phyloP scores from a whole-genome alignment of 148 eudicot genomes.

The Fagopyrum tataricum region DNA sequence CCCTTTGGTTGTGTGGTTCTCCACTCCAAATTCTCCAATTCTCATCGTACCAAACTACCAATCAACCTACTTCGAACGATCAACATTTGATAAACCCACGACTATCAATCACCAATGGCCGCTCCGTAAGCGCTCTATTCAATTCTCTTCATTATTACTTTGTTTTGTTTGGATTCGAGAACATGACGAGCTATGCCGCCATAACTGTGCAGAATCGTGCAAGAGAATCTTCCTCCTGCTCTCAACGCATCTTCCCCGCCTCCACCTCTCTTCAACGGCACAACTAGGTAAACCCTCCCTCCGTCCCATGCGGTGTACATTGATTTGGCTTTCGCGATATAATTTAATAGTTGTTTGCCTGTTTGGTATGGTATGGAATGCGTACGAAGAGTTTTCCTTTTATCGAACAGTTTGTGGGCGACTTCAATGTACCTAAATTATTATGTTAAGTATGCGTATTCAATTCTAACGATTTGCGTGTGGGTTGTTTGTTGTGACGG shows the following conservation, averaged over 20 bases:
- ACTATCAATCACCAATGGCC: background rate
- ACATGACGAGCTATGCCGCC: background rate
- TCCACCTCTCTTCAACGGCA: constrained; percentile 67
- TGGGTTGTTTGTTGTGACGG: background rate
- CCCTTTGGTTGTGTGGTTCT: background rate
- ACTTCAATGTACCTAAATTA: background rate
- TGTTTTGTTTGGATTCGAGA: background rate
- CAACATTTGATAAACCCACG: background rate
- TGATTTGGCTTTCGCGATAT: too few species aligned
- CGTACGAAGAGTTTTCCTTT: background rate
- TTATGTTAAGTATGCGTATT: background rate
- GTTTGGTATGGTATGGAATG: background rate
- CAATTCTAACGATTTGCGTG: background rate
- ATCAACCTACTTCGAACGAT: too few species aligned
- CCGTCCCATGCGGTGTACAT: background rate
- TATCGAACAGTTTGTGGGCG: constrained; percentile 3
- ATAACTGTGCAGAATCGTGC: constrained; percentile 18
- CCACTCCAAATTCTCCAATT: too few species aligned
- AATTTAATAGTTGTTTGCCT: background rate
- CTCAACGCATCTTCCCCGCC: constrained; percentile 53
- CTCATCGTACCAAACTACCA: background rate
- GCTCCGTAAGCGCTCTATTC: background rate
- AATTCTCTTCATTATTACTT: background rate
- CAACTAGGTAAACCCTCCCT: constrained; percentile 34
- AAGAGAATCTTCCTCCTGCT: constrained; percentile 34